Base-by-base conservation (phyloP, 2,329 filamentous ascomycete species). In the Teratosphaeria gauchensis region DNA sequence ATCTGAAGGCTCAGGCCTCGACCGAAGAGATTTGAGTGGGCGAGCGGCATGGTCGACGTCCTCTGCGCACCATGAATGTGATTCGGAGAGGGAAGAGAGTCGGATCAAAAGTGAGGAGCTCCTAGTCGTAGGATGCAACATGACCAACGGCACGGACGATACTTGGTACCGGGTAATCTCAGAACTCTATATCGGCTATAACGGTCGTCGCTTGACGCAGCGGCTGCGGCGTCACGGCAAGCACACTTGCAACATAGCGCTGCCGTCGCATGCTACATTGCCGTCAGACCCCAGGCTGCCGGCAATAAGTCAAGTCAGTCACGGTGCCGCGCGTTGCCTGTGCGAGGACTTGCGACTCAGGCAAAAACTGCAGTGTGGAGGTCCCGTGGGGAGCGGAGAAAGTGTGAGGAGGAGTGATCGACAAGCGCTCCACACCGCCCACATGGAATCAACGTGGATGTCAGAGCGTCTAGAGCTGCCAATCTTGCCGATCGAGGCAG, bases 11-110 rank as follows among this genome's bases (percentile, higher is more conserved):
- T 59, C 33, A 61, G 60, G 35, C 69, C 70, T 11, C 68, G 58
- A 11, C 69, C 68, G 48, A 70, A 72, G 30, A 67, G 35, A 28
- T 70, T 69, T 35, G 59, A 56, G 48, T 69, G 62, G 58, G 58
- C 53, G 61, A 62, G 59, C 4, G 57, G 60, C 55, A 58, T 58
- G 1, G 14, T 56, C n/a, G 24, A 11, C 33, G 33, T 11, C 33
- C 33, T 35, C 6, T 35, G 14, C 33, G 33, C 9, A 14, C 9
- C 33, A 11, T 14, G 9, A 6, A 35, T 35, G 33, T 35, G 42
- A 21, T 8, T n/a, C 16, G 14, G 35, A 42, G 35, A 42, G 35
- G 35, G 35, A 16, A 5, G 12, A 42, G 14, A 4, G 11, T 42
- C 4, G 11, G 35, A 16, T 42, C 1, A 42, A 16, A 42, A 42